Evolutionary conservation across 164 flowering plant species (phyloP), one percentile per base, ranked within the genome.

Genomic region (Chloranthus sessilifolius): DNA sequence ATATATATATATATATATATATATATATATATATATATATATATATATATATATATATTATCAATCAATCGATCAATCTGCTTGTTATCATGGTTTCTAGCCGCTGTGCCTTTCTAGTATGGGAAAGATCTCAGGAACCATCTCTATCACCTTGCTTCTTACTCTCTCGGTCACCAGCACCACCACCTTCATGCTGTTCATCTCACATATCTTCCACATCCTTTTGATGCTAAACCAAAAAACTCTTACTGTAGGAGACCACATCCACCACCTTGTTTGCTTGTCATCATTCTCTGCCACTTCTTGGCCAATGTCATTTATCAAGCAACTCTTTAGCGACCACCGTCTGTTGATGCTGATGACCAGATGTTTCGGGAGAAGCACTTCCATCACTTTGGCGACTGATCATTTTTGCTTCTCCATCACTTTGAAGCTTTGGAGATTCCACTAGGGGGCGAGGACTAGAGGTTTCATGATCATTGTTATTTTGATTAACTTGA

Each of bases 341-440:
- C n/a, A n/a, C n/a, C n/a, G n/a, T 36, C 29, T 53, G 21, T 25
- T 29, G 26, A 39, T 22, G 51, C 15, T 22, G 20, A 5, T 35
- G 31, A 24, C 58, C 59, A 4, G 59, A 41, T 12, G 39, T 30
- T 31, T 15, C 50, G 11, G 31, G 31, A 39, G 21, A 14, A 26
- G 33, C 40, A 22, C 20, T 37, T 37, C n/a, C 44, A 19, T 42
- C 46, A 42, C 16, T 6, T 9, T 22, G 28, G 46, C 46, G 21
- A 21, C 28, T 9, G 11, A 42, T 22, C 8, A 11, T 21, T 10
- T n/a, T n/a, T n/a, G n/a, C n/a, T n/a, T n/a, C n/a, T n/a, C n/a
- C n/a, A n/a, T 36, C 37, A 26, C 6, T 27, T 24, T 35, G 37
- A 49, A n/a, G 47, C 20, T 45, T 47, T 6, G 21, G 19, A 6